Conservation (phyloP, 805 yeast genomes). For the Maudiozyma pseudohumilis region DNA sequence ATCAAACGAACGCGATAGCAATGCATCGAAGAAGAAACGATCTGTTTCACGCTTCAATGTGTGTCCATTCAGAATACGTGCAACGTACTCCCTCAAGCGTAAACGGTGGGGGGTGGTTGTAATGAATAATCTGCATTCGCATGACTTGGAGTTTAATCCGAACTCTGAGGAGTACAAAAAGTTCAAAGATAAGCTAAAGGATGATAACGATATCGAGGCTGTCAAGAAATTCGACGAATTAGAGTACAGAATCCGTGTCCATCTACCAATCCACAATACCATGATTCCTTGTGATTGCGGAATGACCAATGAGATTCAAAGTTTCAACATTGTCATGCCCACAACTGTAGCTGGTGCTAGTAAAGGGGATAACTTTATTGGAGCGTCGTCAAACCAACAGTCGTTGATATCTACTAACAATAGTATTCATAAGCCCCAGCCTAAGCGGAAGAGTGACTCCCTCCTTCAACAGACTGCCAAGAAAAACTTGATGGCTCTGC, state of each 20-base stretch:
- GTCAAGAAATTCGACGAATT: constrained; percentile 29
- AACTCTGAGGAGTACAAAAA: constrained; percentile 29
- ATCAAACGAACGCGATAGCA: not conserved
- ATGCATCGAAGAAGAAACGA: constrained; percentile 20
- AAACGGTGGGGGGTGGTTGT: constrained; percentile 52
- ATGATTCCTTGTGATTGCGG: constrained; percentile 32
- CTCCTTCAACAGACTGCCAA: constrained; percentile 13
- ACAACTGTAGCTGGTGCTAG: not conserved
- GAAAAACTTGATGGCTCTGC: constrained; percentile 10
- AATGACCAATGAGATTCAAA: constrained; percentile 28
- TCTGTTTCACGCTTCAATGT: constrained; percentile 26
- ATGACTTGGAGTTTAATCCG: constrained; percentile 32
- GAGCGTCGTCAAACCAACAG: too few species aligned
- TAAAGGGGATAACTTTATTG: not conserved
- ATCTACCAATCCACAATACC: constrained; percentile 25
- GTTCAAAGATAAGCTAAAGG: constrained; percentile 24
- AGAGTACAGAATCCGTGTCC: constrained; percentile 26
- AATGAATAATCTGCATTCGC: constrained; percentile 52
- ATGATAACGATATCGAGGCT: constrained; percentile 24
- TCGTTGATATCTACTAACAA: not conserved
- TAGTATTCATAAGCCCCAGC: constrained; percentile 10
- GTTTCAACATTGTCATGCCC: constrained; percentile 28
- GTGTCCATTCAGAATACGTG: constrained; percentile 59
- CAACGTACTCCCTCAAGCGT: constrained; percentile 45
- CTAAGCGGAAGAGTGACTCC: constrained; percentile 9